phyloP scores from a whole-genome alignment of 768 basidiomycete genomes.

The Lepiota venenata region DNA sequence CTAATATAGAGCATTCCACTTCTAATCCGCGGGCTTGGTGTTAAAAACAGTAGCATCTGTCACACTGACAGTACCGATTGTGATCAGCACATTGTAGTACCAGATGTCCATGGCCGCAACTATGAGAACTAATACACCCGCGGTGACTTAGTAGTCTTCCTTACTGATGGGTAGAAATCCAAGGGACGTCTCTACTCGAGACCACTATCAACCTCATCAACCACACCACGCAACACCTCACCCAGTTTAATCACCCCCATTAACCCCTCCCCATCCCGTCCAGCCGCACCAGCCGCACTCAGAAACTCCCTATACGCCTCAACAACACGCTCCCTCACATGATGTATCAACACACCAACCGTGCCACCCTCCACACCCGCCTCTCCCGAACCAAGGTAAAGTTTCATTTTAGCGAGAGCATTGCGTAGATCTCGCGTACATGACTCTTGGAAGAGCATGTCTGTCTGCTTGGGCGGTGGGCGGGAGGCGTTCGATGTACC shows the following conservation, averaged over 20 bases:
- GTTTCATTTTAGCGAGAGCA: conserved; percentile 53
- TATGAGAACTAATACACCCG: too few relatives aligned
- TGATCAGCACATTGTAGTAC: too few relatives aligned
- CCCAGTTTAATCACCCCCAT: conserved; percentile 32
- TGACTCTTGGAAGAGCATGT: conserved; percentile 41
- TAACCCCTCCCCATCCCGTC: conserved; percentile 16
- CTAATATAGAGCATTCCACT: too few relatives aligned
- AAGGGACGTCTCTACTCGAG: too few relatives aligned
- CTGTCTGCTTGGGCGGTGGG: conserved; percentile 12
- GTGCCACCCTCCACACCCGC: conserved; percentile 44
- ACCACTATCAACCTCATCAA: conserved; percentile 20
- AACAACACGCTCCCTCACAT: conserved; percentile 71
- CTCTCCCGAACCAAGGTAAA: conserved; percentile 59
- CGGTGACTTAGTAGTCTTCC: too few relatives aligned
- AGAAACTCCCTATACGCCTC: conserved; percentile 68
- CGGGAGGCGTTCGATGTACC: not conserved
- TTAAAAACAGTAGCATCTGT: too few relatives aligned
- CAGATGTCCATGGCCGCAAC: too few relatives aligned
- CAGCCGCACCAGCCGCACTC: conserved; percentile 23
- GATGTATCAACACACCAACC: conserved; percentile 71
- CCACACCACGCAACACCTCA: conserved; percentile 34
- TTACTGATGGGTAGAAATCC: too few relatives aligned
- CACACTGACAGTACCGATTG: too few relatives aligned
- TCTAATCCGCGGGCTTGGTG: too few relatives aligned
- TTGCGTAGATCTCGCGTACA: conserved; percentile 55